Base-by-base conservation (phyloP, 257 asterid species). In the Penstemon barbatus region DNA sequence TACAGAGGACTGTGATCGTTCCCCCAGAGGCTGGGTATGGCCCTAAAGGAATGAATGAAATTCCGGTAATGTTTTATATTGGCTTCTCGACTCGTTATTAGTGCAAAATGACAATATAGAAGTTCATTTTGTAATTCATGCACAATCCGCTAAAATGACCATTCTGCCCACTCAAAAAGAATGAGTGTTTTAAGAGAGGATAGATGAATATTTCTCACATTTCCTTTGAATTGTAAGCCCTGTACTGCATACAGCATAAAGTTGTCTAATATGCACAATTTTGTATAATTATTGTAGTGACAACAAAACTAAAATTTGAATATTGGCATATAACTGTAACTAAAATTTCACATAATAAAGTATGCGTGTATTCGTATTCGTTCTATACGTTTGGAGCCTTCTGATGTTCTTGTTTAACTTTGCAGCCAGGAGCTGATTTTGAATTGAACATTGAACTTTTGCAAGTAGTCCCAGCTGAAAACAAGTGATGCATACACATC, bases 1-100 rank as follows among this genome's bases (percentile, higher is more conserved):
- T 67, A 77, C 80, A 93, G 98, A 85, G 98, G 77, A 90, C 88
- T 7, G 98, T 87, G 76, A 84, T 93, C 11, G 84, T 93, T 71
- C 89, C 96, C 65, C 95, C 97, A 0, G 98, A 88, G 64, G 92
- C 87, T 51, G 98, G 97, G 8, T 93, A 88, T 65, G 97, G 97
- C 25, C 75, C 84, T 15, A 88, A 45, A 74, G 97, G 98, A 71
- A 90, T 93, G 95, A 88, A 85, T 57, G 98, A 93, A 79, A 93
- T 93, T 33, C 97, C 98, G 85, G 97, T 93, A 90, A 65, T 40
- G 53, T 53, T 49, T 10, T 19, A 49, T 49, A 10, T 49, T 10
- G 8, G 54, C 15, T 49, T 49, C 19, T 9, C 13, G n/a, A 49
- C 54, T 5, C 54, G n/a, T 49, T 49, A 13, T 49, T 3, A 5